These are phyloP conservation scores for Fomitopsis palustris DNA, from an alignment of 1,284 basidiomycete species.

Conservation along the genomic window DNA sequence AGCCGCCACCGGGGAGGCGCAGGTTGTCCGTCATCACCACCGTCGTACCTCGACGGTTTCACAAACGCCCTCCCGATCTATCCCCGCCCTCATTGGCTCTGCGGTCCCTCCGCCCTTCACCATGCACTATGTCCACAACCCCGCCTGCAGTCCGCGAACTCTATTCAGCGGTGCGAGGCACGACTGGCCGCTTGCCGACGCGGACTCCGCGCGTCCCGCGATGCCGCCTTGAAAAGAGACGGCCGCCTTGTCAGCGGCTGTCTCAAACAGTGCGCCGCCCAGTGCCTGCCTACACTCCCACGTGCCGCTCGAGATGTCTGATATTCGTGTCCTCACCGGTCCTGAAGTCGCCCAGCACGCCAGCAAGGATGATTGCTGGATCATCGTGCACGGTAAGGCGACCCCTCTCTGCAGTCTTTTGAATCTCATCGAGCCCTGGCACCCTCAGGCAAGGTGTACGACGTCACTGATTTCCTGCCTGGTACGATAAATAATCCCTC, in stretches of 20 bases:
- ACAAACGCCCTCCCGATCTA: constrained; percentile 1
- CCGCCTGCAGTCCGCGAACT: background rate
- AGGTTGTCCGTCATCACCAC: background rate
- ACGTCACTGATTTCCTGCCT: constrained; percentile 66
- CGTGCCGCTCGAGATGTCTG: constrained; percentile 18
- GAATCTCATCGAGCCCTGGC: background rate
- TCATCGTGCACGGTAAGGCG: constrained; percentile 63
- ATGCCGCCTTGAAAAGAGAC: constrained; percentile 16
- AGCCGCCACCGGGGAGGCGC: background rate
- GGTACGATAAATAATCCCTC: constrained; percentile 28
- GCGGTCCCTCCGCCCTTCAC: background rate
- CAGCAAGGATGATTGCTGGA: constrained; percentile 65
- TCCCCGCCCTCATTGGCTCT: constrained; percentile 3
- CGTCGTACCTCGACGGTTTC: background rate
- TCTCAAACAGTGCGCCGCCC: background rate
- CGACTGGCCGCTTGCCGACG: background rate
- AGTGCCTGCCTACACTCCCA: background rate
- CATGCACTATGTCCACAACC: background rate
- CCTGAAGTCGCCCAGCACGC: constrained; percentile 27
- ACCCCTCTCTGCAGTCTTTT: background rate
- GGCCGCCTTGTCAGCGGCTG: background rate
- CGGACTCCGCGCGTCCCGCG: constrained; percentile 16
- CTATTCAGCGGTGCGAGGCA: background rate
- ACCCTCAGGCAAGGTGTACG: constrained; percentile 58
- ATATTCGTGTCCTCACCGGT: constrained; percentile 23